Base-by-base conservation (phyloP, 495 filamentous ascomycete species). In the Sabuloglossum arenarium region DNA sequence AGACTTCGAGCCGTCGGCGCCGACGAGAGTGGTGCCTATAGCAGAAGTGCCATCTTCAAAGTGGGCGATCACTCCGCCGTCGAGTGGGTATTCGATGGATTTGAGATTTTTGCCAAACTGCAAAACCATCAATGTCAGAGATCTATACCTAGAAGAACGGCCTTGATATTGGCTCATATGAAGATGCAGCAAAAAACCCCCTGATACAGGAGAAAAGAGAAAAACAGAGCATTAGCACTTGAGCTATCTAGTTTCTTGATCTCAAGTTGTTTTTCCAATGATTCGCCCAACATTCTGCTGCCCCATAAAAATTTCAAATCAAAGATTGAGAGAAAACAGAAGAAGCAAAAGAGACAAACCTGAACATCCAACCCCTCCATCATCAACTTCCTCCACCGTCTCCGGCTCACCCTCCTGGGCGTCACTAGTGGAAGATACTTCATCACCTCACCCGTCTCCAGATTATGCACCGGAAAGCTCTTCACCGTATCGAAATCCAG, bases 1-100 rank as follows among this genome's bases (percentile, higher is more conserved):
- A 10, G 77, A 80, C 31, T 66, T 67, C 27, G 68, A 64, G 11
- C 80, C 80, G 61, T 84, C 80, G 54, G 69, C 71, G 39, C 72
- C 79, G 47, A 82, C 60, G 14, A 84, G 63, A 1, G 81, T 63
- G 0, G 64, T 63, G 0, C 79, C 80, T 3, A 61, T 65, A 10
- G 59, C 70, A 0, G 61, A 64, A 4, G 70, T 69, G 10, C 72
- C 74, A 59, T 82, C 79, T 12, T 68, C 65, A 57, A 82, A 81
- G 28, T 66, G 61, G 3, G 67, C 74, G 5, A 63, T 71, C 47
- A 79, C 69, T 4, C 24, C 16, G 1, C 61, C 64, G 2, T 66
- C 60, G 1, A 59, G 58, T 0, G 61, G 60, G 5, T 61, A 63
- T 21, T 74, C 67, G 30, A 76, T 64, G 3, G 58, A 61, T 21